phyloP scores from a whole-genome alignment of 2,329 filamentous ascomycete genomes.

The Purpureocillium lavendulum region DNA sequence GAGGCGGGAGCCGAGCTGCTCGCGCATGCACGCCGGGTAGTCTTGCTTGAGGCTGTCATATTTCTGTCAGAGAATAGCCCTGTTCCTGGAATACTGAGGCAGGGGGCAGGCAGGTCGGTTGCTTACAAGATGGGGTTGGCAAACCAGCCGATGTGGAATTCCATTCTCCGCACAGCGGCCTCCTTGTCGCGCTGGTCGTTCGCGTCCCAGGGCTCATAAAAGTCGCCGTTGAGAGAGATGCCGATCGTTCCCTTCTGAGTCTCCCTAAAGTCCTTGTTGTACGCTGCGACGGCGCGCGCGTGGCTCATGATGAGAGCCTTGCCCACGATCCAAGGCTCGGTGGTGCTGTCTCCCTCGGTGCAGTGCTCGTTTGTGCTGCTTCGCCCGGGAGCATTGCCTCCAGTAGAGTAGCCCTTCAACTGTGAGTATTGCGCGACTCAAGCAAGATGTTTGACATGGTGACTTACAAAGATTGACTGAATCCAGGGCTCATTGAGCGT shows the following conservation, averaged over 20 bases:
- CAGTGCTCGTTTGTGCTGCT: conserved; percentile 12
- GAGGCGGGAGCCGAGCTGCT: conserved; percentile 21
- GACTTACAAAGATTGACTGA: conserved; percentile 22
- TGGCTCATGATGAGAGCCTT: conserved; percentile 27
- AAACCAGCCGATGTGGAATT: conserved; percentile 31
- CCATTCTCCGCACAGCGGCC: conserved; percentile 24
- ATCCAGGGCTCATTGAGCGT: conserved; percentile 32
- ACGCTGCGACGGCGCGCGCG: conserved; percentile 20
- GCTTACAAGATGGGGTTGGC: conserved; percentile 28
- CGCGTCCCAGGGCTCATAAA: conserved; percentile 26
- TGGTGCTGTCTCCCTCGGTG: conserved; percentile 20
- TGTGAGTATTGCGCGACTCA: too few relatives aligned
- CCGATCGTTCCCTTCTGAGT: conserved; percentile 22
- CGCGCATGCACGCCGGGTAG: conserved; percentile 17
- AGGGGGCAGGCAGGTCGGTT: too few relatives aligned
- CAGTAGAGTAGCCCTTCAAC: conserved; percentile 21
- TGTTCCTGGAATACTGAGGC: too few relatives aligned
- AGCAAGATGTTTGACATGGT: too few relatives aligned
- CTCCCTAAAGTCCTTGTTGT: conserved; percentile 21
- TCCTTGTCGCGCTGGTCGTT: conserved; percentile 15
- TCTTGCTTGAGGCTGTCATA: conserved; percentile 15
- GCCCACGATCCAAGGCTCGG: conserved; percentile 26
- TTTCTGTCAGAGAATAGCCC: neutral
- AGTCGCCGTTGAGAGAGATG: conserved; percentile 28
- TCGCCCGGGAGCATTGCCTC: conserved; percentile 23